phyloP scores from a whole-genome alignment of 352 stramenopile species.

The Globisporangium mamillatum region DNA sequence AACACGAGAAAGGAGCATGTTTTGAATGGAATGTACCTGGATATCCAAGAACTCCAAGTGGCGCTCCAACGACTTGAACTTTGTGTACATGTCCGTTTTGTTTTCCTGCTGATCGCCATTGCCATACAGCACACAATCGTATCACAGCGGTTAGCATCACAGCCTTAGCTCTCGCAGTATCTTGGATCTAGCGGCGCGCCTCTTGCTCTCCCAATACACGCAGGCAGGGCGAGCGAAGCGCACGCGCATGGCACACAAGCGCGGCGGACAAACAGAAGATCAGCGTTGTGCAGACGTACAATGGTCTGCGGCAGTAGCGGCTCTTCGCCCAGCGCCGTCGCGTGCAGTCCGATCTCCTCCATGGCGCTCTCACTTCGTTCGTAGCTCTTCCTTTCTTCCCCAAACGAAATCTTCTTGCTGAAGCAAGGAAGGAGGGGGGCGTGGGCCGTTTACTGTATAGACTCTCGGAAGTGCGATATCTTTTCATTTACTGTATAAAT shows the following conservation, averaged over 20 bases:
- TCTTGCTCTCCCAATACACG: not conserved
- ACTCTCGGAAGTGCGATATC: not conserved
- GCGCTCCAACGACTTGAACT: constrained; percentile 78
- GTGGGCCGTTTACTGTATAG: not conserved
- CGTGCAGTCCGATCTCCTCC: constrained; percentile 60
- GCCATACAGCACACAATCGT: not conserved
- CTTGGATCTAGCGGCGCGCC: not conserved
- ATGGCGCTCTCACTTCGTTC: constrained; percentile 24
- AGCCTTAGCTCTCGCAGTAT: not conserved
- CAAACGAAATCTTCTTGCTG: constrained; percentile 16
- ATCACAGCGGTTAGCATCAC: not conserved
- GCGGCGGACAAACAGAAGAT: not conserved
- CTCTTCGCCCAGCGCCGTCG: constrained; percentile 39
- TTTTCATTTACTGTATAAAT: not conserved
- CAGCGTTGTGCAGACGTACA: constrained; percentile 15
- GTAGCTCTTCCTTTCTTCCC: constrained; percentile 7
- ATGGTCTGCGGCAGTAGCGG: constrained; percentile 49
- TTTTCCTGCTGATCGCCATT: constrained; percentile 25
- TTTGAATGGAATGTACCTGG: constrained; percentile 30
- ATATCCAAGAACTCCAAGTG: constrained; percentile 85
- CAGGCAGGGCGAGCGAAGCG: too few relatives aligned
- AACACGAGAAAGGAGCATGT: not conserved
- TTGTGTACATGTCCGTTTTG: constrained; percentile 75
- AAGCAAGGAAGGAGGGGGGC: constrained; percentile 4
- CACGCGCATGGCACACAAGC: not conserved